Evolutionary conservation across 108 stramenopile genomes (phyloP).

Genomic region (Fragilaria radians): DNA sequence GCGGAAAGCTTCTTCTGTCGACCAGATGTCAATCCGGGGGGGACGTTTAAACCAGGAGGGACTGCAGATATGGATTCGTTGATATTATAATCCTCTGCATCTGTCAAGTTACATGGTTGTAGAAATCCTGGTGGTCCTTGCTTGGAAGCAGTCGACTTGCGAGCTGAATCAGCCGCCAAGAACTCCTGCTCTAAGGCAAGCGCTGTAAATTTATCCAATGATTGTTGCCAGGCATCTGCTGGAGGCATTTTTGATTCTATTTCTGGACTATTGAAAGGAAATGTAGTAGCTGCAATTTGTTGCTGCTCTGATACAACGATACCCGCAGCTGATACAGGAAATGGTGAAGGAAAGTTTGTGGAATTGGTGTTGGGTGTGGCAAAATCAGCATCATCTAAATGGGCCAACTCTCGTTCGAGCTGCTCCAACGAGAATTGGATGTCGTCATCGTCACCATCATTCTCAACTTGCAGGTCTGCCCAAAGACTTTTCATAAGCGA

Average conservation of each 20-base stretch:
- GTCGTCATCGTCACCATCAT: slow-evolving; percentile 40
- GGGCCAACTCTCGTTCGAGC: slow-evolving; percentile 55
- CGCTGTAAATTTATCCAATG: slow-evolving; percentile 63
- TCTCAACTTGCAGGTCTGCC: slow-evolving; percentile 64
- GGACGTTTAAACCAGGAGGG: slow-evolving; percentile 25
- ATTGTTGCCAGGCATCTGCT: slow-evolving; percentile 64
- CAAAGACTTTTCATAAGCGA: slow-evolving; percentile 74
- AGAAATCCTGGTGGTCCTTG: slow-evolving; percentile 11
- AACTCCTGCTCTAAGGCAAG: slow-evolving; percentile 66
- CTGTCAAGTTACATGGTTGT: slow-evolving; percentile 7
- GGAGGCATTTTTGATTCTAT: too few species aligned
- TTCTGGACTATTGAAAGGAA: too few species aligned
- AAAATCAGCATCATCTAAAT: slow-evolving; percentile 24
- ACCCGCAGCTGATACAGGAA: slow-evolving; percentile 48
- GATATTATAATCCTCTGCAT: slow-evolving; percentile 42
- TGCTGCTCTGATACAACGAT: slow-evolving; percentile 44
- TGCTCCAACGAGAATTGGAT: slow-evolving; percentile 41
- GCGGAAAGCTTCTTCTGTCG: slow-evolving; percentile 1
- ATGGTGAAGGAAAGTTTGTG: slow-evolving; percentile 6
- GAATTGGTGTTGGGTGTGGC: not conserved
- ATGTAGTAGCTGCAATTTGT: slow-evolving; percentile 8
- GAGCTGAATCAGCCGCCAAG: slow-evolving; percentile 65
- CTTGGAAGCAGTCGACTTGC: slow-evolving; percentile 31
- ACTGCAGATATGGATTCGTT: slow-evolving; percentile 21
- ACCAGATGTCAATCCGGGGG: slow-evolving; percentile 6